Base-by-base conservation (phyloP, 495 filamentous ascomycete species). In the Cenococcum geophilum region DNA sequence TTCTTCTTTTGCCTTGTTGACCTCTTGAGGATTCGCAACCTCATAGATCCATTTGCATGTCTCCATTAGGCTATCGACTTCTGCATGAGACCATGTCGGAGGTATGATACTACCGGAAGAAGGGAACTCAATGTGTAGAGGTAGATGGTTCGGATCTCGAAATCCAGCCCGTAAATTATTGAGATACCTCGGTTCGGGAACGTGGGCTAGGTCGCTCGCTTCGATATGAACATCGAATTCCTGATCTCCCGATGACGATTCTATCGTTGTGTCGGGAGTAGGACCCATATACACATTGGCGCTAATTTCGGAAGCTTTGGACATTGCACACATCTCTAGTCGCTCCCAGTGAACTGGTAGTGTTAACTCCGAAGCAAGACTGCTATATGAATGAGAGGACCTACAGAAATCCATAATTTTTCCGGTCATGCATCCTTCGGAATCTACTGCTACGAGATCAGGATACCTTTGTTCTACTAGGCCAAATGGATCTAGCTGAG, bases 321-420 rank as follows among this genome's bases (percentile, higher is more conserved):
- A 91, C 92, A 98, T 96, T 58, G 79, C 78, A 72, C 85, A 89
- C 93, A 98, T 98, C 71, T 98, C 93, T 45, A 83, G 64, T 53
- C 92, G 82, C 73, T 98, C 93, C 75, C 87, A 88, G 67, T 93
- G 86, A 72, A 88, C 85, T 86, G 60, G 51, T 20, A 25, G 34
- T 56, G 0, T 55, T 51, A 64, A 36, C 25, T 36, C 21, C 57
- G 2, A 32, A 2, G 27, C 11, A 10, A 45, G 14, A 45, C 40
- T 45, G 18, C 40, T 16, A 45, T 10, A 4, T 18, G 40, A 10
- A 45, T 5, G 16, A 8, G 37, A 34, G 1, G 21, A 77, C 82
- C 75, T 71, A 87, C 84, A 88, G 70, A 98, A 95, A 72, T 97
- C 92, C 66, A 95, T 78, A n/a, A 91, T 84, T 22, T 86, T 82